Evolutionary conservation across 768 basidiomycete genomes (phyloP).

Genomic region (Boletus edulis): DNA sequence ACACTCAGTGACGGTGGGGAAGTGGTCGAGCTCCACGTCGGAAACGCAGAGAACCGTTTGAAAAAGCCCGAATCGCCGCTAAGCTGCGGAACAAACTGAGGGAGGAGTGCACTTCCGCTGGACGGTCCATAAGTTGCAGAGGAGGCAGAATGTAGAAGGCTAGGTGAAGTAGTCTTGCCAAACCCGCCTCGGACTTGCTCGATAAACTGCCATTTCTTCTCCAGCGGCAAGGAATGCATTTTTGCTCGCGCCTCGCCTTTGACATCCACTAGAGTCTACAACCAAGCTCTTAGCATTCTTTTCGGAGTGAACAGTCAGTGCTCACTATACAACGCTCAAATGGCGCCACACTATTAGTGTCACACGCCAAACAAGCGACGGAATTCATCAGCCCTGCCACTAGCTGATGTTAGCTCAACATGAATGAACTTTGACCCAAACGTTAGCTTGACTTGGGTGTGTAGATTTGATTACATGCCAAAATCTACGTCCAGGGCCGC

Average conservation of each 20-base stretch:
- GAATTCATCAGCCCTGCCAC: too few species aligned
- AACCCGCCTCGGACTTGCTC: constrained; percentile 46
- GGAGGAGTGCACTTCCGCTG: constrained; percentile 52
- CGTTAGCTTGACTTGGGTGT: too few species aligned
- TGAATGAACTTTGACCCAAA: too few species aligned
- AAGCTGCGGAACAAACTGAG: constrained; percentile 68
- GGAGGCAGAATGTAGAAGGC: constrained; percentile 31
- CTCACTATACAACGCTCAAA: constrained; percentile 75
- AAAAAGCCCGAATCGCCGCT: constrained; percentile 71
- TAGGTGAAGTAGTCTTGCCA: constrained; percentile 31
- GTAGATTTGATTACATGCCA: not conserved
- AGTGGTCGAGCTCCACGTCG: constrained; percentile 51
- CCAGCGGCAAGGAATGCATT: constrained; percentile 58
- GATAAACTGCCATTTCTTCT: constrained; percentile 67
- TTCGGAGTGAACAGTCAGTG: not conserved
- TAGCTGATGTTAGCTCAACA: too few species aligned
- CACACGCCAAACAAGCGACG: too few species aligned
- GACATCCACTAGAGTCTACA: constrained; percentile 70
- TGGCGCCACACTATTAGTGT: too few species aligned
- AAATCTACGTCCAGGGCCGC: constrained; percentile 12
- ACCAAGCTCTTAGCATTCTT: constrained; percentile 4
- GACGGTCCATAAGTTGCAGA: constrained; percentile 60
- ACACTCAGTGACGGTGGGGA: constrained; percentile 33
- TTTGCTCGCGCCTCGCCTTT: constrained; percentile 65
- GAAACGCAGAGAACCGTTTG: constrained; percentile 60